Base-by-base conservation (phyloP, 2,329 filamentous ascomycete species). In the Aspergillus ruber region DNA sequence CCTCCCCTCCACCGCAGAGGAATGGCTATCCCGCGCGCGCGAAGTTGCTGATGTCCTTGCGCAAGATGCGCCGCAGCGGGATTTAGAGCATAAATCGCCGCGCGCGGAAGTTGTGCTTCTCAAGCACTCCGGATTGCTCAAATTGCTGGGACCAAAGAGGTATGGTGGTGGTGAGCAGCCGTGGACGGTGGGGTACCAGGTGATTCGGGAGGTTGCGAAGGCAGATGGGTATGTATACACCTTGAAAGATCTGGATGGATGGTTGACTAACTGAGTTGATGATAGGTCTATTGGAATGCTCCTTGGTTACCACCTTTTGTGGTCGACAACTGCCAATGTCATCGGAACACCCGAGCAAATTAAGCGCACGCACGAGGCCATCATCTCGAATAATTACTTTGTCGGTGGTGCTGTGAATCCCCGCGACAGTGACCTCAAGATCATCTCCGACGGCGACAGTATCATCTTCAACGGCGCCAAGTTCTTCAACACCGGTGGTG, bases 341-440 rank as follows among this genome's bases (percentile, higher is more conserved):
- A 77, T 85, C 8, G 82, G 82, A 1, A 81, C 72, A 0, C 62
- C 76, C 0, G 78, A 82, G 53, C 83, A 85, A 60, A 75, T 74
- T 15, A 79, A 83, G 12, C 75, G 75, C 15, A 63, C 73, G 1
- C 75, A 83, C 48, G 70, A 81, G 51, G 64, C 76, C 44, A 81
- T 85, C 56, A 75, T 82, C 50, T 63, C 71, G 15, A 83, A 84
- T 65, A 84, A 85, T 60, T 82, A 80, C 63, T 85, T 84, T 51
- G 73, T 85, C 12, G 81, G 82, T 6, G 82, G 70, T n/a, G 79
- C 83, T 0, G 82, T 85, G 17, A 85, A 85, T 53, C 82, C 81
- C 0, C 76, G 82, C 3, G 81, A 85, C 58, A 79, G 69, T 35
- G 81, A 85, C 54, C 64, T 84, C 7, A 76, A 72, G 25, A 81